phyloP scores from a whole-genome alignment of 73 alveolate genomes.

The Strombidium stylifer region DNA sequence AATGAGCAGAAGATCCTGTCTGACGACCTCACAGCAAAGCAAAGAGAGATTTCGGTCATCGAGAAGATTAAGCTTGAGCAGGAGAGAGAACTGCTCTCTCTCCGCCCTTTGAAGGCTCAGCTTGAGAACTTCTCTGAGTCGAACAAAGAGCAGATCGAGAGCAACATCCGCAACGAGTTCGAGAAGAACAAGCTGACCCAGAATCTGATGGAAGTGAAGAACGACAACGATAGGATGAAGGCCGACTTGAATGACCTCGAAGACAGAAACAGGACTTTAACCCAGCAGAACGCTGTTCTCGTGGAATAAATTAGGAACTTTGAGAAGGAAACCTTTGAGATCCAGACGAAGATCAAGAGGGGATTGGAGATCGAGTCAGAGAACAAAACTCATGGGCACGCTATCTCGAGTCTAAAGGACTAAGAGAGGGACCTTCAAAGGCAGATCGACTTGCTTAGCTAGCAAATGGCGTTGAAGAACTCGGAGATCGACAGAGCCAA shows the following conservation, averaged over 20 bases:
- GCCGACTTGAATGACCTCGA: slow-evolving; percentile 21
- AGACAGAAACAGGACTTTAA: neutral
- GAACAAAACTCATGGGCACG: neutral
- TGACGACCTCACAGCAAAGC: slow-evolving; percentile 37
- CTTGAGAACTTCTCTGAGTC: neutral
- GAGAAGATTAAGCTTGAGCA: slow-evolving; percentile 18
- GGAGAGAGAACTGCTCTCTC: slow-evolving; percentile 45
- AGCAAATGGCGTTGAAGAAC: neutral
- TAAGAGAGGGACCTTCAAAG: slow-evolving; percentile 23
- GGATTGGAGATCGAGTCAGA: slow-evolving; percentile 33
- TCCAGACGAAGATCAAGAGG: slow-evolving; percentile 14
- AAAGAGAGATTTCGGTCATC: neutral
- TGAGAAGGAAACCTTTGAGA: slow-evolving; percentile 44
- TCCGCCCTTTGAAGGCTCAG: slow-evolving; percentile 47
- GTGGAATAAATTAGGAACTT: slow-evolving; percentile 27
- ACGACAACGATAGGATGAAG: slow-evolving; percentile 1
- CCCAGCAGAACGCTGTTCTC: slow-evolving; percentile 2
- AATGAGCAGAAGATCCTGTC: slow-evolving; percentile 43
- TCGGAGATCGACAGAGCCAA: slow-evolving; percentile 26
- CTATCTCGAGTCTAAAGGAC: slow-evolving; percentile 1
- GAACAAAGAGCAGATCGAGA: slow-evolving; percentile 19
- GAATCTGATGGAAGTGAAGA: neutral
- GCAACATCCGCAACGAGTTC: slow-evolving; percentile 11
- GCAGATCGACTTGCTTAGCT: slow-evolving; percentile 31
- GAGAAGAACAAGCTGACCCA: slow-evolving; percentile 28